Evolutionary conservation across 2,329 filamentous ascomycete genomes (phyloP).

Genomic region (Ceratocystis harringtonii): DNA sequence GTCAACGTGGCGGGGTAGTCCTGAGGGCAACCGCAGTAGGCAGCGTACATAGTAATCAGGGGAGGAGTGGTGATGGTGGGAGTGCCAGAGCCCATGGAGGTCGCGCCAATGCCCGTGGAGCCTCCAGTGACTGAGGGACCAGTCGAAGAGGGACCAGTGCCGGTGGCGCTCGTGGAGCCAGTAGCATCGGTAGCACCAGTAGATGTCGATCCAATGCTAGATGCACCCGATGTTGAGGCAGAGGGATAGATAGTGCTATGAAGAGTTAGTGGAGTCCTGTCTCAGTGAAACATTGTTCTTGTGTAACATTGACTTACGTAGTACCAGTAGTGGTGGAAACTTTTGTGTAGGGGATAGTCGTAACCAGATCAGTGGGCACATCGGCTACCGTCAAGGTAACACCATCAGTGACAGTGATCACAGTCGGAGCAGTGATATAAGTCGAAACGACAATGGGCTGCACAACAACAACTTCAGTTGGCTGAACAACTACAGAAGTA

Average conservation of each 20-base stretch:
- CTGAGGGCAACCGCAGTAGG: constrained; percentile 12
- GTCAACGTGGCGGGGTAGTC: constrained; percentile 12
- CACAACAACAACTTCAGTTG: constrained; percentile 7
- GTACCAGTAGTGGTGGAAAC: constrained; percentile 12
- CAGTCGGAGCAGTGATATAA: constrained; percentile 7
- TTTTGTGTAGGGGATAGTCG: constrained; percentile 8
- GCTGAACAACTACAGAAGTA: constrained; percentile 9
- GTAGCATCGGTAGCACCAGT: not conserved
- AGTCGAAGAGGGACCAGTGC: not conserved
- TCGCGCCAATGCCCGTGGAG: not conserved
- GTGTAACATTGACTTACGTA: constrained; percentile 5
- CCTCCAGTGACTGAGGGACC: not conserved
- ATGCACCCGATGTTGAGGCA: not conserved
- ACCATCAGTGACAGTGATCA: constrained; percentile 12
- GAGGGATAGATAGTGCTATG: not conserved
- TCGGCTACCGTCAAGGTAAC: constrained; percentile 7
- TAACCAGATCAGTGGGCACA: constrained; percentile 11
- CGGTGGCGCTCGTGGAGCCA: not conserved
- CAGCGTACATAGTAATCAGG: not conserved
- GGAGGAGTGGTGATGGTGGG: not conserved
- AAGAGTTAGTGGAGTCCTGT: not conserved
- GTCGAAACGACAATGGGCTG: constrained; percentile 10
- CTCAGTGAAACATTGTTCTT: not conserved
- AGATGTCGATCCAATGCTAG: not conserved
- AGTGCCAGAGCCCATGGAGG: not conserved